These are phyloP conservation scores for Fusarium xyrophilum DNA, from an alignment of 2,329 filamentous ascomycete species.

Conservation along the genomic window DNA sequence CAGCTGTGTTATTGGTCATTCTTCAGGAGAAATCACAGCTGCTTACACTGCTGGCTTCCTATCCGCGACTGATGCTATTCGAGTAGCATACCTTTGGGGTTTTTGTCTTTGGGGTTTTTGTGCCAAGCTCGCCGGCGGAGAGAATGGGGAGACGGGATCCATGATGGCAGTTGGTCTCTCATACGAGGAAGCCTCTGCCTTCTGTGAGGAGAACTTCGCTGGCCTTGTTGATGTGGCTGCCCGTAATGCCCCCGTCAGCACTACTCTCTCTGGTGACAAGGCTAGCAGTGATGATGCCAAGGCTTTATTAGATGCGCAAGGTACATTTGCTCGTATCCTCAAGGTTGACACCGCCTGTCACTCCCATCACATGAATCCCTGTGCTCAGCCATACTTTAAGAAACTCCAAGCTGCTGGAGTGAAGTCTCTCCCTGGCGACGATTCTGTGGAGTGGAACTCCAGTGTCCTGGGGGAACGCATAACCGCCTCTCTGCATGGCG, in stretches of 20 bases:
- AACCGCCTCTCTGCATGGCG: neutral
- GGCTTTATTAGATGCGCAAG: conserved; percentile 19
- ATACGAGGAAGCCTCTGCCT: conserved; percentile 19
- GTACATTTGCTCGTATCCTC: conserved; percentile 42
- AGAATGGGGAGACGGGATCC: neutral
- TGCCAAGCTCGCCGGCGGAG: conserved; percentile 1
- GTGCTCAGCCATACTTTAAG: conserved; percentile 20
- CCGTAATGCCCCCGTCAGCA: conserved; percentile 32
- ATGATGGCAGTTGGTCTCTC: conserved; percentile 40
- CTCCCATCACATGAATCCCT: conserved; percentile 54
- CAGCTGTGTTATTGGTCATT: conserved; percentile 54
- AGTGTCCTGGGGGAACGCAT: conserved; percentile 11
- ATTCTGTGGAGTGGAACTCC: conserved; percentile 25
- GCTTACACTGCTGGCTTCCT: conserved; percentile 58
- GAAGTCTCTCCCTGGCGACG: neutral
- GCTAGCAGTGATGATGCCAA: conserved; percentile 38
- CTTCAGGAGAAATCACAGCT: conserved; percentile 58
- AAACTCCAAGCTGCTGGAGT: neutral
- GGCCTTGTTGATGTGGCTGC: conserved; percentile 40
- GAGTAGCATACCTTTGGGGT: conserved; percentile 31
- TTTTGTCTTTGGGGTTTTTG: conserved; percentile 10
- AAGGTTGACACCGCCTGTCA: conserved; percentile 57
- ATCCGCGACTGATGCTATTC: conserved; percentile 34
- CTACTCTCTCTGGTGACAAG: conserved; percentile 44
- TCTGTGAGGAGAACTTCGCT: conserved; percentile 1